Conservation (phyloP, 108 stramenopile genomes). For the Tribonema minus region DNA sequence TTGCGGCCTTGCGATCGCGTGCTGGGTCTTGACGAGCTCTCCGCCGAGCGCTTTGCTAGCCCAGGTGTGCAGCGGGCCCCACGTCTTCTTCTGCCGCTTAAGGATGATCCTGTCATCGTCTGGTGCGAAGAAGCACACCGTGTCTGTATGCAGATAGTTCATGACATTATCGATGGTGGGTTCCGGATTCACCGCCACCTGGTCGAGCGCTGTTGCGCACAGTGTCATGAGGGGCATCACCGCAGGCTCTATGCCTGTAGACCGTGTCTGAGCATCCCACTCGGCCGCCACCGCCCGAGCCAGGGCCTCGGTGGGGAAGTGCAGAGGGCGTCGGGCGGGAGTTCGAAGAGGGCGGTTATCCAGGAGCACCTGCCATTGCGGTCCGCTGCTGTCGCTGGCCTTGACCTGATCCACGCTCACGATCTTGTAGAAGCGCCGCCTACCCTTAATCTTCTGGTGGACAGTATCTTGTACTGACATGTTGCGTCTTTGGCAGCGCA, state of each 20-base stretch:
- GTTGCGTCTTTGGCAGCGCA: too few relatives aligned
- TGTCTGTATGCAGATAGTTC: conserved; percentile 77
- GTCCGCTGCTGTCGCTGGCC: not conserved
- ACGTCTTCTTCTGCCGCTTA: conserved; percentile 63
- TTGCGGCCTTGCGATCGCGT: conserved; percentile 59
- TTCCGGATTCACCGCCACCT: conserved; percentile 36
- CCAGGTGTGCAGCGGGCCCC: conserved; percentile 65
- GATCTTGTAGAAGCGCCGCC: conserved; percentile 49
- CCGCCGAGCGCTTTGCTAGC: conserved; percentile 3
- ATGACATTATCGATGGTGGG: conserved; percentile 49
- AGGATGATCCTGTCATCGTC: conserved; percentile 70
- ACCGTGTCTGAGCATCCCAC: conserved; percentile 74
- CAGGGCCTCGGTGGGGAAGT: conserved; percentile 69
- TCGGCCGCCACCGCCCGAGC: conserved; percentile 83
- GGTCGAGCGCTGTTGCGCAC: conserved; percentile 69
- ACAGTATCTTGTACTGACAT: not conserved
- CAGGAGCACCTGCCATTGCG: conserved; percentile 25
- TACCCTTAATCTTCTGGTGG: conserved; percentile 48
- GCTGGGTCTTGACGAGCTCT: conserved; percentile 4
- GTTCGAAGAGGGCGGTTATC: conserved; percentile 24
- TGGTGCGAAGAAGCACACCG: conserved; percentile 76
- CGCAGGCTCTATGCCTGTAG: conserved; percentile 68
- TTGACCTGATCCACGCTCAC: conserved; percentile 23
- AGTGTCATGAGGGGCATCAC: conserved; percentile 96
- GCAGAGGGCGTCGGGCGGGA: conserved; percentile 29